Percentiles rank a stretch among this genome's conserved stretches.
These are phyloP conservation scores for Retiboletus fuscus DNA, from an alignment of 1,284 basidiomycete species.

Conservation along the genomic window DNA sequence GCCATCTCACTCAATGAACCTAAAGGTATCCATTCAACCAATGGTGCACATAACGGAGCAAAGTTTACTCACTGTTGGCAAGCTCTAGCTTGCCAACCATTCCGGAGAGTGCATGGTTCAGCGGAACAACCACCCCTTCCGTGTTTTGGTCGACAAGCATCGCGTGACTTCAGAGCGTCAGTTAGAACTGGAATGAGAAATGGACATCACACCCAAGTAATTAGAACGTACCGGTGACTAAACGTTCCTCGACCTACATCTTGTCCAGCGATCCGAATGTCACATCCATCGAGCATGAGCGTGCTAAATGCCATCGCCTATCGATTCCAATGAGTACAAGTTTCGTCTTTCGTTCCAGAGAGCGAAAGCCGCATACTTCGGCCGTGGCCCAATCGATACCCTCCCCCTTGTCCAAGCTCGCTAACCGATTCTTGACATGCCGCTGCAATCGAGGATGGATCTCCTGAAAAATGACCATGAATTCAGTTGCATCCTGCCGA, in stretches of 20 bases:
- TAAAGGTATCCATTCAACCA: conserved; percentile 44
- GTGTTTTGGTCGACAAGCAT: conserved; percentile 90
- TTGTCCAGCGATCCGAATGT: conserved; percentile 89
- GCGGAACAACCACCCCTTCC: conserved; percentile 80
- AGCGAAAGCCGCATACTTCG: conserved; percentile 63
- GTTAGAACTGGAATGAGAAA: not conserved
- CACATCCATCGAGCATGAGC: conserved; percentile 80
- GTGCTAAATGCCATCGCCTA: conserved; percentile 88
- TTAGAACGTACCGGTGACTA: conserved; percentile 73
- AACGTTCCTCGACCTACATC: conserved; percentile 92
- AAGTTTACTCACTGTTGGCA: conserved; percentile 77
- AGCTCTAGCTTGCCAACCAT: conserved; percentile 81
- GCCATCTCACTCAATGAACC: conserved; percentile 89
- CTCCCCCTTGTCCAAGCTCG: conserved; percentile 74
- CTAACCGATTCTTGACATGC: conserved; percentile 83
- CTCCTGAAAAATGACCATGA: conserved; percentile 58
- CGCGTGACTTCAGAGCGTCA: conserved; percentile 68
- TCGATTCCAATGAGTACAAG: not conserved
- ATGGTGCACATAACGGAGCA: not conserved
- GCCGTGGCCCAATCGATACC: conserved; percentile 90
- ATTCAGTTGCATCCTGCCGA: not conserved
- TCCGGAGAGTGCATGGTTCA: conserved; percentile 72
- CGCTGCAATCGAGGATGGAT: conserved; percentile 83
- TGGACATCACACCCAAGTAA: not conserved
- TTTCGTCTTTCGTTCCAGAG: not conserved